phyloP scores from a whole-genome alignment of 2,329 filamentous ascomycete genomes.

The Exophiala mesophila region DNA sequence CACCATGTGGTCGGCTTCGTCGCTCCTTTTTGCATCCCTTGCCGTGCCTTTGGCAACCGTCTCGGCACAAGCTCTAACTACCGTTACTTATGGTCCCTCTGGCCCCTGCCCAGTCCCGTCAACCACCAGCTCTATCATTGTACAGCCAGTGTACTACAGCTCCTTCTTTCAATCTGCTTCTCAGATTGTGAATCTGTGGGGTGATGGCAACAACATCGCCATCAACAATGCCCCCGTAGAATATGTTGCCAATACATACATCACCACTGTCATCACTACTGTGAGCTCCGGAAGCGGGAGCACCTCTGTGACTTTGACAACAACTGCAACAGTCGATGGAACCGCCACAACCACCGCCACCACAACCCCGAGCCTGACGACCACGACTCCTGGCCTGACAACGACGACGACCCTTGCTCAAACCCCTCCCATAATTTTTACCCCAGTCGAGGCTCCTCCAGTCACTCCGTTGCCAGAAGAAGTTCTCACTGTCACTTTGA shows the following conservation, averaged over 20 bases:
- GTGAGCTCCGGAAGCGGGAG: slow-evolving; percentile 7
- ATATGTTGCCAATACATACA: slow-evolving; percentile 21
- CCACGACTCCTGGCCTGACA: slow-evolving; percentile 3
- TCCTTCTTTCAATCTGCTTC: slow-evolving; percentile 23
- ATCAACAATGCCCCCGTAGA: slow-evolving; percentile 23
- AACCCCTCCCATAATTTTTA: slow-evolving; percentile 9
- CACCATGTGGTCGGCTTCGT: slow-evolving; percentile 21
- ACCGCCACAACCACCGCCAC: slow-evolving; percentile 3
- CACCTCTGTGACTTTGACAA: slow-evolving; percentile 2
- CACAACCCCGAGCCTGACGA: neutral
- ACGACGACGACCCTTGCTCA: slow-evolving; percentile 4
- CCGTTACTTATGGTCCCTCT: slow-evolving; percentile 17
- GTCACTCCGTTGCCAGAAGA: slow-evolving; percentile 11
- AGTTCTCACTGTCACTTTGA: slow-evolving; percentile 7
- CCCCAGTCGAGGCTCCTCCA: slow-evolving; percentile 10
- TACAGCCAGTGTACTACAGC: slow-evolving; percentile 21
- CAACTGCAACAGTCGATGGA: neutral
- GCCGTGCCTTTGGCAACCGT: slow-evolving; percentile 16
- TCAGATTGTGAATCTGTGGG: slow-evolving; percentile 22
- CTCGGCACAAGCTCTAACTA: slow-evolving; percentile 14
- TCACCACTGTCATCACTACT: slow-evolving; percentile 21
- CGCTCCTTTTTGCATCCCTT: slow-evolving; percentile 16
- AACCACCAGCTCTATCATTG: slow-evolving; percentile 17
- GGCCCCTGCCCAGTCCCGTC: slow-evolving; percentile 17
- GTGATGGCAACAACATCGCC: slow-evolving; percentile 19